phyloP scores from a whole-genome alignment of 768 basidiomycete genomes.

The Boletus eberwhitei region DNA sequence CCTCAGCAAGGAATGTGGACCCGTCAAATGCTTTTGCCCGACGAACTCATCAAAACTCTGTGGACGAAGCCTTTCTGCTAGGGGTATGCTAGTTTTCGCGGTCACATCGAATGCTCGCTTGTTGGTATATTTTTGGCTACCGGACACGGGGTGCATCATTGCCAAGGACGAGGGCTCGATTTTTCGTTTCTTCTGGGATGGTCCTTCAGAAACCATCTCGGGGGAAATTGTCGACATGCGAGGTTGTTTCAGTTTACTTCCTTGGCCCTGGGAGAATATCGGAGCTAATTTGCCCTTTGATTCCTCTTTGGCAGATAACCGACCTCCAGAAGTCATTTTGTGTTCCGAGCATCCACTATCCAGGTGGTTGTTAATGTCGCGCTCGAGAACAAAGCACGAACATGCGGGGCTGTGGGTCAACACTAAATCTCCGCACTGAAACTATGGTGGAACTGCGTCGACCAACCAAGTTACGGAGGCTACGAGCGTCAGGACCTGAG shows the following conservation, averaged over 20 bases:
- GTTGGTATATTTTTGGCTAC: constrained; percentile 20
- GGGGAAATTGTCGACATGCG: constrained; percentile 10
- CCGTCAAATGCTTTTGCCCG: constrained; percentile 66
- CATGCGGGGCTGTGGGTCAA: constrained; percentile 46
- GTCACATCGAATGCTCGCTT: constrained; percentile 17
- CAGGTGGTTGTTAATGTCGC: constrained; percentile 49
- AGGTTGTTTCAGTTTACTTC: constrained; percentile 3
- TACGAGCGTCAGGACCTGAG: neutral
- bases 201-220: constrained; percentile 4
- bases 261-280: constrained; percentile 36
- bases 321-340: neutral
- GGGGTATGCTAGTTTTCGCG: constrained; percentile 42
- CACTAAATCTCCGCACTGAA: neutral
- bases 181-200: constrained; percentile 33
- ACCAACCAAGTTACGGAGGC: constrained; percentile 26
- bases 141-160: constrained; percentile 5
- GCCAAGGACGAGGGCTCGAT: constrained; percentile 6
- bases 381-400: constrained; percentile 37
- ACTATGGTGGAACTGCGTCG: neutral
- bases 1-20: constrained; percentile 53
- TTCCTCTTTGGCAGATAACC: constrained; percentile 11
- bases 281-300: constrained; percentile 36
- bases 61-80: constrained; percentile 75
- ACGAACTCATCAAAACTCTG: constrained; percentile 60
- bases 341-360: constrained; percentile 43